Conservation (phyloP, 768 basidiomycete species). For the Termitomyces sp. region DNA sequence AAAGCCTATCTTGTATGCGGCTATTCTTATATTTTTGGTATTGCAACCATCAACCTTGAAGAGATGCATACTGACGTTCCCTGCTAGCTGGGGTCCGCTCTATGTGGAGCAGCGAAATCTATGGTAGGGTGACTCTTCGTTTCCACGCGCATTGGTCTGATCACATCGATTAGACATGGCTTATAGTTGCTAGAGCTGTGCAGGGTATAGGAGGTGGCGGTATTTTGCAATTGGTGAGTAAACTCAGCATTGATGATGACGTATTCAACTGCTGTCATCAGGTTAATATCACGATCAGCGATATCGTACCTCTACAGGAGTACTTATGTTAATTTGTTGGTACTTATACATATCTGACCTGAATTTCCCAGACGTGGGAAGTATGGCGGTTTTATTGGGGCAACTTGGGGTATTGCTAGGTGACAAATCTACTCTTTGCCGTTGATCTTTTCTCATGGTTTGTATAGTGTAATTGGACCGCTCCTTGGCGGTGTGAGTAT, state of each 20-base stretch:
- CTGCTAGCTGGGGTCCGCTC: conserved; percentile 66
- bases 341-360: conserved; percentile 4
- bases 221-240: conserved; percentile 61
- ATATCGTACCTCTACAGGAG: conserved; percentile 82
- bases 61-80: neutral
- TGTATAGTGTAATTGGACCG: conserved; percentile 64
- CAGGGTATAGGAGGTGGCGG: conserved; percentile 86
- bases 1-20: conserved; percentile 67
- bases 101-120: conserved; percentile 78
- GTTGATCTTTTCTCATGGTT: neutral
- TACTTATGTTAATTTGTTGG: conserved; percentile 33
- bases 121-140: conserved; percentile 37
- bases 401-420: conserved; percentile 75
- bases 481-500: conserved; percentile 74
- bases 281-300: conserved; percentile 74
- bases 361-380: conserved; percentile 59
- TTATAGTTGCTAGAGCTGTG: conserved; percentile 72
- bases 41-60: conserved; percentile 12
- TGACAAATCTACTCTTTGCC: conserved; percentile 2
- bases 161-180: conserved; percentile 45
- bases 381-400: conserved; percentile 71
- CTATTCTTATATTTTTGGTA: conserved; percentile 69
- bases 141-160: neutral
- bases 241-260: neutral
- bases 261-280: conserved; percentile 16